Percentiles rank a stretch among this genome's conserved stretches.
Evolutionary conservation across 495 filamentous ascomycete species (phyloP).

Genomic region (Rostrohypoxylon terebratum): DNA sequence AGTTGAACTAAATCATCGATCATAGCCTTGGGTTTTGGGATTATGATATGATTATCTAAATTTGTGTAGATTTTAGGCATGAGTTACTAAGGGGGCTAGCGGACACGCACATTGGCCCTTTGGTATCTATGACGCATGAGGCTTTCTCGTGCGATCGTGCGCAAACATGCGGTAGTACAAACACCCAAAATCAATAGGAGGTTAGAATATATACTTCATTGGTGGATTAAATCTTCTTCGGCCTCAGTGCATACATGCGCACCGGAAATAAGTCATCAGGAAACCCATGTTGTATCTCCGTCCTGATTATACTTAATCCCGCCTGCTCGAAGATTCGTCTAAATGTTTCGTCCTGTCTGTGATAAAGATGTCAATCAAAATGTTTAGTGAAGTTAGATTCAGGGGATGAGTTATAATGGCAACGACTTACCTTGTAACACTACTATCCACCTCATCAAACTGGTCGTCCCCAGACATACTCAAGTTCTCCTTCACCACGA

Average conservation of each 20-base stretch:
- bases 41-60: not conserved
- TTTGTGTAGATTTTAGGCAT: not conserved
- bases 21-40: constrained; percentile 2
- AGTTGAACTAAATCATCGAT: constrained; percentile 44
- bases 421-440: constrained; percentile 74
- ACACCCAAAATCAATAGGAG: not conserved
- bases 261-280: constrained; percentile 74
- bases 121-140: not conserved
- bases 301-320: constrained; percentile 71
- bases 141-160: not conserved
- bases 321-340: constrained; percentile 75
- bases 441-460: constrained; percentile 82
- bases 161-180: not conserved
- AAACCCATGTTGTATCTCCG: constrained; percentile 82
- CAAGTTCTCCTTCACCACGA: constrained; percentile 91
- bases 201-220: constrained; percentile 7
- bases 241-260: constrained; percentile 74
- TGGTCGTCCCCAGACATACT: constrained; percentile 72
- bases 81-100: not conserved
- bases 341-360: constrained; percentile 76
- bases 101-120: not conserved
- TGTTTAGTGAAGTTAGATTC: not conserved
- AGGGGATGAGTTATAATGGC: not conserved
- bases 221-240: constrained; percentile 35
- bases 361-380: constrained; percentile 2